phyloP scores from a whole-genome alignment of 257 asterid genomes.

The Penstemon newberryi region DNA sequence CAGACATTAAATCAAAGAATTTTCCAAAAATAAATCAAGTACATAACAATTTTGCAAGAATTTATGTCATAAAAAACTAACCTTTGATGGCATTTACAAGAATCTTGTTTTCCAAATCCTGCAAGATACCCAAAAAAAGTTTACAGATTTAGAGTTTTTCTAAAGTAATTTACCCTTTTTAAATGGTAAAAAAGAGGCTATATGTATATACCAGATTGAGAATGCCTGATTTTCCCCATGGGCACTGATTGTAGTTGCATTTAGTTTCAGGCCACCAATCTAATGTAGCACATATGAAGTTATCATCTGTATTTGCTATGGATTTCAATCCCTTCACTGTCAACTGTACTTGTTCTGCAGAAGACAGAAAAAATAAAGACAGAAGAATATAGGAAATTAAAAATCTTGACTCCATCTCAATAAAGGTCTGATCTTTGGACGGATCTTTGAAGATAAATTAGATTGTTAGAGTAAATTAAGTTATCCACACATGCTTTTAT shows the following conservation, averaged over 20 bases:
- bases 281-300: constrained; percentile 69
- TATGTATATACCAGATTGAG: constrained; percentile 47
- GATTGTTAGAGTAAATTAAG: constrained; percentile 11
- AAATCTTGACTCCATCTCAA: constrained; percentile 39
- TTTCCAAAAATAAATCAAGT: not conserved
- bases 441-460: constrained; percentile 30
- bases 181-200: not conserved
- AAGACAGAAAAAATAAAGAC: constrained; percentile 30
- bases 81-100: constrained; percentile 71
- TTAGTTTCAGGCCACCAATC: constrained; percentile 86
- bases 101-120: constrained; percentile 67
- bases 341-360: constrained; percentile 48
- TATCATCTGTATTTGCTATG: constrained; percentile 65
- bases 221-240: constrained; percentile 70
- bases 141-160: constrained; percentile 1
- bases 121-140: constrained; percentile 12
- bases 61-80: constrained; percentile 21
- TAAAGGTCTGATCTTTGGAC: constrained; percentile 17
- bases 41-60: not conserved
- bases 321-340: constrained; percentile 41
- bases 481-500: constrained; percentile 22
- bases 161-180: not conserved
- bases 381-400: constrained; percentile 25
- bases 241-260: constrained; percentile 68
- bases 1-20: not conserved